Evolutionary conservation across 2,329 filamentous ascomycete genomes (phyloP).

Genomic region (Penicillium palitans): DNA sequence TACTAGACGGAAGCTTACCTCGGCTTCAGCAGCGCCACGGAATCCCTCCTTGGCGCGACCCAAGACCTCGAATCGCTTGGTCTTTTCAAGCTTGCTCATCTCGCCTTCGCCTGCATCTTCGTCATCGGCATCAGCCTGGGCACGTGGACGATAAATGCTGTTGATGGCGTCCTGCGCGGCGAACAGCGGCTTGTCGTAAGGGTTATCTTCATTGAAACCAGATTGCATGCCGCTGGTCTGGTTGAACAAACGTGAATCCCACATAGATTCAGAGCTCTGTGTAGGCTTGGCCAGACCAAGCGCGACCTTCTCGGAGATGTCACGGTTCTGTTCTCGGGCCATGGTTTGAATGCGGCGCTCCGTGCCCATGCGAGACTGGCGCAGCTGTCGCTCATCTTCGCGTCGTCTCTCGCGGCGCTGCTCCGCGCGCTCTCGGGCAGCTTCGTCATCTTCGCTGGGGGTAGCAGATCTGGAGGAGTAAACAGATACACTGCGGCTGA

Average conservation of each 20-base stretch:
- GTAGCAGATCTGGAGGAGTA: conserved; percentile 49
- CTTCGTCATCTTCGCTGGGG: conserved; percentile 65
- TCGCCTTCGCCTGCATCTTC: conserved; percentile 78
- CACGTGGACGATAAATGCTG: conserved; percentile 84
- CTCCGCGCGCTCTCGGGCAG: conserved; percentile 72
- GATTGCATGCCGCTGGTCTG: conserved; percentile 86
- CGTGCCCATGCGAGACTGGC: conserved; percentile 92
- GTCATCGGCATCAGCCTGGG: conserved; percentile 70
- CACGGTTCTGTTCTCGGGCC: conserved; percentile 91
- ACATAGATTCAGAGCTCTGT: conserved; percentile 90
- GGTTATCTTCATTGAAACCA: conserved; percentile 96
- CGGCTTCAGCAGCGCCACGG: conserved; percentile 76
- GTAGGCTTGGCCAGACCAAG: conserved; percentile 93
- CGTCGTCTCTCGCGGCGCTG: conserved; percentile 74
- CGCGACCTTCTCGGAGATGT: conserved; percentile 96
- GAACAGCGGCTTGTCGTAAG: conserved; percentile 95
- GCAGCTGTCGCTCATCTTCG: conserved; percentile 84
- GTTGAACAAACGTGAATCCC: conserved; percentile 93
- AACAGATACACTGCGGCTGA: conserved; percentile 44
- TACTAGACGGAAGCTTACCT: conserved; percentile 55
- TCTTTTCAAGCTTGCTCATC: conserved; percentile 84
- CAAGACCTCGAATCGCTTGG: conserved; percentile 81
- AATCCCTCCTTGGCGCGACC: conserved; percentile 83
- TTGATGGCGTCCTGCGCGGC: conserved; percentile 92
- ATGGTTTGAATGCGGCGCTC: conserved; percentile 90